phyloP scores from a whole-genome alignment of 2,329 filamentous ascomycete genomes.

The Alternaria burnsii region DNA sequence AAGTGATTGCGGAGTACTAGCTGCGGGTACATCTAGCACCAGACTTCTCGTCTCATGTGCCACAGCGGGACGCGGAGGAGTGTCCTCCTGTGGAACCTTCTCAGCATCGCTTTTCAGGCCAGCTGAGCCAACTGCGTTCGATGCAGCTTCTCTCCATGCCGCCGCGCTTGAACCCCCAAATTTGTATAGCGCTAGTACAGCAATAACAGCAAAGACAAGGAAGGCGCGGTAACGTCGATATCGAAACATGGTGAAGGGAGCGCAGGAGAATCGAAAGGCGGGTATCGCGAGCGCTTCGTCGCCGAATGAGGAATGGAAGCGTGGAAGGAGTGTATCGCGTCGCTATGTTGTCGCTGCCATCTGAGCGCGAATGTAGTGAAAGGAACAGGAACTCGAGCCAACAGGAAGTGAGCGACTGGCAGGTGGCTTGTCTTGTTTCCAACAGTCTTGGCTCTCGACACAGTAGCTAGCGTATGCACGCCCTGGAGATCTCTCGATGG shows the following conservation, averaged over 20 bases:
- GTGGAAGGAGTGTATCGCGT: slow-evolving; percentile 6
- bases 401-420: not conserved
- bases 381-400: slow-evolving; percentile 9
- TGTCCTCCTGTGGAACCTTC: slow-evolving; percentile 26
- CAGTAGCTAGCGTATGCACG: slow-evolving; percentile 25
- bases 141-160: slow-evolving; percentile 46
- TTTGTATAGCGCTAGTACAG: slow-evolving; percentile 64
- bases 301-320: slow-evolving; percentile 6
- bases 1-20: slow-evolving; percentile 32
- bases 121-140: slow-evolving; percentile 29
- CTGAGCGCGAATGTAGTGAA: slow-evolving; percentile 9
- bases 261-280: slow-evolving; percentile 9
- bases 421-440: slow-evolving; percentile 18
- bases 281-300: slow-evolving; percentile 22
- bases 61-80: slow-evolving; percentile 35
- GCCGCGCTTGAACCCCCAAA: slow-evolving; percentile 58
- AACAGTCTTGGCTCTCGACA: slow-evolving; percentile 34
- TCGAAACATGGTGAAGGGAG: slow-evolving; percentile 60
- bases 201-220: slow-evolving; percentile 63
- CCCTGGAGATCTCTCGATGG: slow-evolving; percentile 18
- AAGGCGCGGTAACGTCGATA: slow-evolving; percentile 70
- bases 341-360: slow-evolving; percentile 33
- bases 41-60: slow-evolving; percentile 46
- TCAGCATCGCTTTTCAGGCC: slow-evolving; percentile 28
- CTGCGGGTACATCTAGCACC: slow-evolving; percentile 42